These are phyloP conservation scores for Stephanodiscus triporus DNA, from an alignment of 108 stramenopile genomes.

Conservation along the genomic window DNA sequence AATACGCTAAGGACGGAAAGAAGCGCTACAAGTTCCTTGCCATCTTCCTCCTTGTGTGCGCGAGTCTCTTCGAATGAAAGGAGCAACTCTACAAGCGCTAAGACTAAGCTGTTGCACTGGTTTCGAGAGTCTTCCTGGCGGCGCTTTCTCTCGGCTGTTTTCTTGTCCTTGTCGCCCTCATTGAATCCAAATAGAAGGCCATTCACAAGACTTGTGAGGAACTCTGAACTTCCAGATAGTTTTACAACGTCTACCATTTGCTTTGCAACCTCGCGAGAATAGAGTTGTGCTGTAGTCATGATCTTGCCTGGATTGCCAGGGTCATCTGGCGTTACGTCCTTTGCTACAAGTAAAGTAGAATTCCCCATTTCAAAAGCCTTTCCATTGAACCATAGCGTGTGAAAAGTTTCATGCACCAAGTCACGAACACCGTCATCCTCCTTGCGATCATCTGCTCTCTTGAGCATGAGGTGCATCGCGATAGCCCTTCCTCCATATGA, in stretches of 20 bases:
- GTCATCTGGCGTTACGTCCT: constrained; percentile 3
- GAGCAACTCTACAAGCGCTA: constrained; percentile 77
- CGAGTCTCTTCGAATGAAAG: constrained; percentile 83
- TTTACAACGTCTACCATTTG: constrained; percentile 96
- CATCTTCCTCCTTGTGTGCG: constrained; percentile 38
- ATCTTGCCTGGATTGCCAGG: constrained; percentile 14
- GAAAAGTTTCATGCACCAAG: constrained; percentile 87
- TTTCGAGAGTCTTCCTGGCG: constrained; percentile 53
- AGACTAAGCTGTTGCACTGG: constrained; percentile 71
- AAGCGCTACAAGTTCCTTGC: constrained; percentile 79
- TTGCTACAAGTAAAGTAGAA: constrained; percentile 15
- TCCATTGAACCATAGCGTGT: constrained; percentile 75
- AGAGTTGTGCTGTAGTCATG: constrained; percentile 27
- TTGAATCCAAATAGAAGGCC: constrained; percentile 75
- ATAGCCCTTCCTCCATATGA: constrained; percentile 74
- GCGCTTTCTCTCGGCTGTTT: constrained; percentile 60
- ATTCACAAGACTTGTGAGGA: constrained; percentile 72
- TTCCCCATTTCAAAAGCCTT: constrained; percentile 38
- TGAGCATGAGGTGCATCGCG: constrained; percentile 75
- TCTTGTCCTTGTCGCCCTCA: constrained; percentile 83
- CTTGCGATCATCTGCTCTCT: constrained; percentile 84
- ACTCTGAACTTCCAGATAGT: constrained; percentile 65
- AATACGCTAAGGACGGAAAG: constrained; percentile 84
- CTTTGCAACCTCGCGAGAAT: constrained; percentile 59
- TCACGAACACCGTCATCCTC: constrained; percentile 95